Evolutionary conservation across 768 basidiomycete species (phyloP).

Genomic region (Melanogaster broomeanus): DNA sequence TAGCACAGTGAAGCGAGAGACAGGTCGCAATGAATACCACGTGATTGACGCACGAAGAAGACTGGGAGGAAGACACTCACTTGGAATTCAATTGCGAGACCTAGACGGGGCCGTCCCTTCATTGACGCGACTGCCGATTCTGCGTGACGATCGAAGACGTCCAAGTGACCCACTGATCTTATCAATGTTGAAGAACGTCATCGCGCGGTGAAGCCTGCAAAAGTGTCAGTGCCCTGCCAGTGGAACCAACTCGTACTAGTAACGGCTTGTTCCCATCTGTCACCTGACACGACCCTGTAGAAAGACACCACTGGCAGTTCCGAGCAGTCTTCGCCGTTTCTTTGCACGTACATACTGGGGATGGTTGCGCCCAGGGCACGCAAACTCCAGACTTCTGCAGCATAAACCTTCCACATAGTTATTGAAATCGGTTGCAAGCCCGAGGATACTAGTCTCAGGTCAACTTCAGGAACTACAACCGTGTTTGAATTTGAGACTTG

Average conservation of each 20-base stretch:
- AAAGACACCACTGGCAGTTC: constrained; percentile 58
- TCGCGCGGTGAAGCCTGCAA: constrained; percentile 58
- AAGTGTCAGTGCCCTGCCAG: background rate
- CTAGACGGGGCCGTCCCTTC: constrained; percentile 43
- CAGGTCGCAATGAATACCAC: constrained; percentile 35
- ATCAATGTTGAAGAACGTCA: constrained; percentile 70
- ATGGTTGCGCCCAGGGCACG: background rate
- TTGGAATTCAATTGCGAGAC: constrained; percentile 61
- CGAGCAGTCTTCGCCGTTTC: constrained; percentile 35
- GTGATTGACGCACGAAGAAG: background rate
- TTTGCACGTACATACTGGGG: constrained; percentile 35
- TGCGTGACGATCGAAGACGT: constrained; percentile 59
- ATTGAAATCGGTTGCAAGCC: constrained; percentile 45
- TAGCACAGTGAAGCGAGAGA: constrained; percentile 50
- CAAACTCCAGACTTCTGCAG: background rate
- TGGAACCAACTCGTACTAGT: background rate
- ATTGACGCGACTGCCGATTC: constrained; percentile 47
- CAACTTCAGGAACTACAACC: no score
- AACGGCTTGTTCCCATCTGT: constrained; percentile 71
- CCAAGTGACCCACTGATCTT: constrained; percentile 62
- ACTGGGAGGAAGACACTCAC: constrained; percentile 25
- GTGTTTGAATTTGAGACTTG: no score
- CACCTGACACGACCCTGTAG: constrained; percentile 40
- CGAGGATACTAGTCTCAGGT: no score
- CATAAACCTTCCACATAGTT: constrained; percentile 44